phyloP scores from a whole-genome alignment of 2,329 filamentous ascomycete species.

The Scedosporium dehoogii region DNA sequence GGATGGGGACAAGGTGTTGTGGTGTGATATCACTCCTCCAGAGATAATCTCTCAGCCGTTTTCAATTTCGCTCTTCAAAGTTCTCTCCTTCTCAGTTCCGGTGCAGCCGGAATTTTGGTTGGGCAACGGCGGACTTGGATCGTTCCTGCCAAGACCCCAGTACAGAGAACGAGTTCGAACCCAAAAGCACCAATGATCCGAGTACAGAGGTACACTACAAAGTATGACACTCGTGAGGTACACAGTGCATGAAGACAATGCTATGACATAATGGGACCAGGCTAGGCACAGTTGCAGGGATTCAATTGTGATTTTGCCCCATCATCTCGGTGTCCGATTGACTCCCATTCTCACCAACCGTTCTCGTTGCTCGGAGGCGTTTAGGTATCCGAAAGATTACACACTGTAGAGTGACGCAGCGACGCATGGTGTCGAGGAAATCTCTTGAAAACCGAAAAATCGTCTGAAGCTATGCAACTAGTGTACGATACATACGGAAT shows the following conservation, averaged over 20 bases:
- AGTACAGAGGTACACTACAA: neutral
- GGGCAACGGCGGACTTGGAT: neutral
- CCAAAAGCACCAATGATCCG: neutral
- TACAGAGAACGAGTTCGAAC: neutral
- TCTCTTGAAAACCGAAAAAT: neutral
- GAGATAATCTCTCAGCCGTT: neutral
- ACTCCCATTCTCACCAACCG: no score
- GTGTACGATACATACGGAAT: neutral
- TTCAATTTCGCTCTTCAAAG: neutral
- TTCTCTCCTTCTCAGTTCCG: neutral
- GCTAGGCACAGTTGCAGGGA: no score
- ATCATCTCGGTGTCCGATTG: no score
- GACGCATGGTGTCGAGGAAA: neutral
- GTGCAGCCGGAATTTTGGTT: neutral
- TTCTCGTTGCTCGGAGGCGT: no score
- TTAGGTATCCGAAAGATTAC: no score
- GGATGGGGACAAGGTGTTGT: conserved; percentile 5
- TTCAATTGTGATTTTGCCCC: no score
- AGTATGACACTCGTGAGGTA: neutral
- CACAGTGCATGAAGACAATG: neutral
- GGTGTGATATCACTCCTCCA: conserved; percentile 1
- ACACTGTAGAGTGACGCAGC: neutral
- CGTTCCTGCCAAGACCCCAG: conserved; percentile 1
- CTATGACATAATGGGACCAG: neutral
- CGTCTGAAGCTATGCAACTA: neutral